Evolutionary conservation across 257 asterid species (phyloP), one percentile per base, ranked within the genome.

Genomic region (Lycium ferocissimum): DNA sequence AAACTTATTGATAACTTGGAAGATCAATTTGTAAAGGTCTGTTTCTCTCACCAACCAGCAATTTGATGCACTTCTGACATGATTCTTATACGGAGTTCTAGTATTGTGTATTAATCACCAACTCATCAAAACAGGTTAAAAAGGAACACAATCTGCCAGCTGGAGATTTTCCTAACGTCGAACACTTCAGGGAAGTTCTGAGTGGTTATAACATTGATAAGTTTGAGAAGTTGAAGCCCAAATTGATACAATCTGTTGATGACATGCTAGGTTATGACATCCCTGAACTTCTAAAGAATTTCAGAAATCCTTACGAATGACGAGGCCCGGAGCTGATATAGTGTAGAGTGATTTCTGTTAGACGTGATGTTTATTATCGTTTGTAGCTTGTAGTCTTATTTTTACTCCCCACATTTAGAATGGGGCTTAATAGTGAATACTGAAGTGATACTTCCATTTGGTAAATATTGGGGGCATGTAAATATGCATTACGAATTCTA

Each of bases 231-330:
- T 76, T 97, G 93, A 97, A 95, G 82, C 94, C 95, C 2, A 97
- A 89, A 85, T 90, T 94, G 99, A 89, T 97, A 62, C 97, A 97
- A 83, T 40, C 90, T 1, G 96, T 94, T 6, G 98, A 97, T 57
- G 98, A 97, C 88, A 97, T 97, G 99, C 98, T 97, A 53, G 98
- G 97, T 20, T 93, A 97, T 11, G 98, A 97, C 86, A 95, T 97
- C 80, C 99, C 98, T 3, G 93, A 93, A 1, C 98, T 97, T 47
- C 89, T 95, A 85, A 94, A 97, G 92, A 95, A 91, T 71, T 95
- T 97, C 76, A 90, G 98, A 84, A 96, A 95, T 88, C 98, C 98
- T 9, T 95, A 95, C 40, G 98, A 95, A 53, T 96, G 88, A 76
- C 4, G 26, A 76, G 82, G 63, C 6, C 47, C 82, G 7, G 47